Evolutionary conservation across 805 yeast species (phyloP), one percentile per base, ranked within the genome.

Genomic region (Kazachstania taianensis): DNA sequence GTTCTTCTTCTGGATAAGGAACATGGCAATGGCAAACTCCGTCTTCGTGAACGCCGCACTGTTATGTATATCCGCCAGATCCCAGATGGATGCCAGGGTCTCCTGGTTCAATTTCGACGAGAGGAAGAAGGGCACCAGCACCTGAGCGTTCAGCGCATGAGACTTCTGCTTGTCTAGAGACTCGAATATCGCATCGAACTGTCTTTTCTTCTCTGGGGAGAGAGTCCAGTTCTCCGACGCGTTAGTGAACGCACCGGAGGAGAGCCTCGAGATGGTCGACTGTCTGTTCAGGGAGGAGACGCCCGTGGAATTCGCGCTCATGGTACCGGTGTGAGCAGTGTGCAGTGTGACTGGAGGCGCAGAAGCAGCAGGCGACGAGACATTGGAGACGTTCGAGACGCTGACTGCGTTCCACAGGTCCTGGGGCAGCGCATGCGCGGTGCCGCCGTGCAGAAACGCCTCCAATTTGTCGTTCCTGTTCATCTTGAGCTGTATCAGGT

Each of bases 21-120:
- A 89, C 84, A 92, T 80, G 13, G 97, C 96, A 52, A 92, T 79
- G 3, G 94, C 78, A 57, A 92, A 92, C 57, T 92, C 98, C 44
- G 74, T 67, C 49, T 72, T 75, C 33, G 83, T 70, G 52, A 92
- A 85, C 28, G 70, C 70, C 18, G 96, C 96, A 30, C 82, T 75
- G 57, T 85, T 85, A 46, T 83, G 81, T 42, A 85, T 70, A 56
- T 92, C 96, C 7, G 97, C 75, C 46, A 92, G 67, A 60, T 92
- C 98, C 99, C 99, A 92, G 29, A 89, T 77, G 17, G 75, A 63
- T 2, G 97, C 98, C 43, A 92, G 69, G 15, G 75, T 77, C 35
- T 83, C 87, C 50, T 87, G 95, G 35, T 78, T 71, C 41, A 92
- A 71, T 42, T 83, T 81, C 3, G 97, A 89, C 7, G 92, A 81